These are phyloP conservation scores for Pythium vanterpoolii DNA, from an alignment of 352 stramenopile species.

Conservation along the genomic window DNA sequence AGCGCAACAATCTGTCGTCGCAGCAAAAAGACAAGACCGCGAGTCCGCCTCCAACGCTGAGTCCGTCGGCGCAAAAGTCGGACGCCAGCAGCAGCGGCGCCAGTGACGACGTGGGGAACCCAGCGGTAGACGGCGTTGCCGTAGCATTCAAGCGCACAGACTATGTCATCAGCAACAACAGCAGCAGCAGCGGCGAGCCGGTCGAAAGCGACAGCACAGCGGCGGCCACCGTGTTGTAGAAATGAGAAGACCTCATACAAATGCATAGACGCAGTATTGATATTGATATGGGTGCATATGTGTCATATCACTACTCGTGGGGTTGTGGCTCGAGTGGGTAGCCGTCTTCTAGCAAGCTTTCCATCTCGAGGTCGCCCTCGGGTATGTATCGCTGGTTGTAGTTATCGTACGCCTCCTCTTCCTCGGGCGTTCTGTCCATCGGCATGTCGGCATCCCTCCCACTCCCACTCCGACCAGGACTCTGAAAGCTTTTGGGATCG, in stretches of 20 bases:
- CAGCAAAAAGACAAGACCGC: constrained; percentile 28
- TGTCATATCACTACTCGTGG: not conserved
- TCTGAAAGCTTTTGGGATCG: not conserved
- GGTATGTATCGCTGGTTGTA: not conserved
- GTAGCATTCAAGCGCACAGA: constrained; percentile 53
- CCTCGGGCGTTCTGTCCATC: constrained; percentile 4
- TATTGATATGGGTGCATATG: not conserved
- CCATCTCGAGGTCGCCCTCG: constrained; percentile 1
- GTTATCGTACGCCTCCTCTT: constrained; percentile 14
- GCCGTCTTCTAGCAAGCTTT: not conserved
- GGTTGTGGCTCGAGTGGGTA: constrained; percentile 4
- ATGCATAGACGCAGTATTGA: not conserved
- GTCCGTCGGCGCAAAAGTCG: constrained; percentile 12
- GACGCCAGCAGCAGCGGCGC: constrained; percentile 22
- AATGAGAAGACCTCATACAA: not conserved
- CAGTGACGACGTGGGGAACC: constrained; percentile 8
- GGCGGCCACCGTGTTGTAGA: not conserved
- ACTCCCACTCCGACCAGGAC: not conserved
- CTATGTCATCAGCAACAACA: constrained; percentile 59
- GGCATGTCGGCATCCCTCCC: not conserved
- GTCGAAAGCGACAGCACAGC: constrained; percentile 18
- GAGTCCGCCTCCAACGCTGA: constrained; percentile 3
- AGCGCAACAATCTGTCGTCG: constrained; percentile 45
- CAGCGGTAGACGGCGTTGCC: constrained; percentile 10
- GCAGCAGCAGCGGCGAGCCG: constrained; percentile 49